Evolutionary conservation across 768 basidiomycete genomes (phyloP).

Genomic region (Amanita pseudoporphyria): DNA sequence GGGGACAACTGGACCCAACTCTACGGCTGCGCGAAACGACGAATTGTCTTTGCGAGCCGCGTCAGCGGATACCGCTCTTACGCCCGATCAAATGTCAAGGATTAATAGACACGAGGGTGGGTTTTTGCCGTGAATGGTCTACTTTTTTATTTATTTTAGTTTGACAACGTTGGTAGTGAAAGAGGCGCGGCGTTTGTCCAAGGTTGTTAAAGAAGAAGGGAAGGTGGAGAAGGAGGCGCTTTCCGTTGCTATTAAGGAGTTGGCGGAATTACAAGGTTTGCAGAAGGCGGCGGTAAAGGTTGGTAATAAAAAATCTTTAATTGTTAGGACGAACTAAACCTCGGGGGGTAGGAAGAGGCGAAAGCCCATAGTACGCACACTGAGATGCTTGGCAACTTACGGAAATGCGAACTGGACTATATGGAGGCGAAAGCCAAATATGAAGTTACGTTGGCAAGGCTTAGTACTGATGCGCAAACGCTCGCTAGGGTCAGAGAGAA

Average conservation of each 20-base stretch:
- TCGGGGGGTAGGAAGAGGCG: conserved; percentile 37
- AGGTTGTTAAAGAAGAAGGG: conserved; percentile 57
- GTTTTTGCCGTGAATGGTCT: conserved; percentile 10
- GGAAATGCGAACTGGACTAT: conserved; percentile 54
- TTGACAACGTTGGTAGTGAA: neutral
- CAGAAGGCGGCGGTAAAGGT: conserved; percentile 61
- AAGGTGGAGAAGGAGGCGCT: conserved; percentile 60
- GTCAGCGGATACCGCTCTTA: conserved; percentile 38
- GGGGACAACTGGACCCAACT: conserved; percentile 38
- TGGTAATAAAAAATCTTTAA: conserved; percentile 8
- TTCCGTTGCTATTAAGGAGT: conserved; percentile 49
- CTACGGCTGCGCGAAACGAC: conserved; percentile 31
- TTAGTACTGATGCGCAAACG: conserved; percentile 35
- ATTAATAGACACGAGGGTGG: conserved; percentile 45
- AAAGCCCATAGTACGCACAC: conserved; percentile 44
- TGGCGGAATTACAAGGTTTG: conserved; percentile 57
- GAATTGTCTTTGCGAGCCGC: conserved; percentile 30
- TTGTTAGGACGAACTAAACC: neutral
- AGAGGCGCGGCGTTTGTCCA: neutral
- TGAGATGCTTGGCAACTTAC: conserved; percentile 44
- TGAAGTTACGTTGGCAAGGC: conserved; percentile 39
- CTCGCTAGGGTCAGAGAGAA: conserved; percentile 43
- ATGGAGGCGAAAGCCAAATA: conserved; percentile 53
- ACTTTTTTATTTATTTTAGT: neutral
- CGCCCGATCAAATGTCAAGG: conserved; percentile 39